A percentile compares a stretch with the other conserved stretches of the same genome.
Evolutionary conservation across 1,139 yeast species (phyloP).

Genomic region (Yamadazyma atlantica): DNA sequence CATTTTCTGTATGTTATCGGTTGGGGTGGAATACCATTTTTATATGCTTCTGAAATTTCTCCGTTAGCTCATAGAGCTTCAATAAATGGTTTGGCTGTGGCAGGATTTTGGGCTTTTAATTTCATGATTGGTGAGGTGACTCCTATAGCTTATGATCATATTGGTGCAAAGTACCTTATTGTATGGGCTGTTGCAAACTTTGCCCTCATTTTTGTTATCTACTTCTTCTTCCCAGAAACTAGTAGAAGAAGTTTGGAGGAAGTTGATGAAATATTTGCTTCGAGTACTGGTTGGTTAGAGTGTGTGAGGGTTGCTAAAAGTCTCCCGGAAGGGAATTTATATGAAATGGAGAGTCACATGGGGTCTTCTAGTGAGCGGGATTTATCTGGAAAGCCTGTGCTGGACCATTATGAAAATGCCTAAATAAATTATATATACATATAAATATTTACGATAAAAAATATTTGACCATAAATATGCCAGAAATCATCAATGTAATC

Average conservation of each 20-base stretch:
- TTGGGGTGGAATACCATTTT: conserved; percentile 1
- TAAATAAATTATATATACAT: no score
- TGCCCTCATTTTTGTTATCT: background rate
- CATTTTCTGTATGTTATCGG: conserved; percentile 21
- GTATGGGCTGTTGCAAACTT: conserved; percentile 2
- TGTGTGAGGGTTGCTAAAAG: conserved; percentile 1
- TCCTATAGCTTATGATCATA: conserved; percentile 1
- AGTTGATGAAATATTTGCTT: conserved; percentile 2
- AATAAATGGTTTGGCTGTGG: conserved; percentile 28
- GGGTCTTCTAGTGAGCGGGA: background rate
- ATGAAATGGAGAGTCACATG: background rate
- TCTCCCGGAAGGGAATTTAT: background rate
- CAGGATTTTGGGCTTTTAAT: conserved; percentile 31
- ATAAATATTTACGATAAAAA: no score
- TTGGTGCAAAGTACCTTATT: conserved; percentile 2
- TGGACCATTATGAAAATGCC: background rate
- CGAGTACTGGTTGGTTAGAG: conserved; percentile 1
- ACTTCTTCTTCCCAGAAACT: conserved; percentile 4
- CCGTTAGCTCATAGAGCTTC: conserved; percentile 29
- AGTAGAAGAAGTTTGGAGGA: conserved; percentile 1
- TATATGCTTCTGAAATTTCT: conserved; percentile 28
- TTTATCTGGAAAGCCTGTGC: background rate
- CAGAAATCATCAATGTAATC: background rate
- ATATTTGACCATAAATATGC: background rate
- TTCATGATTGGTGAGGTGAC: conserved; percentile 11